A percentile compares a stretch with the other conserved stretches of the same genome.
These are phyloP conservation scores for Anethum foeniculum DNA, from an alignment of 140 eudicot species.

Conservation along the genomic window DNA sequence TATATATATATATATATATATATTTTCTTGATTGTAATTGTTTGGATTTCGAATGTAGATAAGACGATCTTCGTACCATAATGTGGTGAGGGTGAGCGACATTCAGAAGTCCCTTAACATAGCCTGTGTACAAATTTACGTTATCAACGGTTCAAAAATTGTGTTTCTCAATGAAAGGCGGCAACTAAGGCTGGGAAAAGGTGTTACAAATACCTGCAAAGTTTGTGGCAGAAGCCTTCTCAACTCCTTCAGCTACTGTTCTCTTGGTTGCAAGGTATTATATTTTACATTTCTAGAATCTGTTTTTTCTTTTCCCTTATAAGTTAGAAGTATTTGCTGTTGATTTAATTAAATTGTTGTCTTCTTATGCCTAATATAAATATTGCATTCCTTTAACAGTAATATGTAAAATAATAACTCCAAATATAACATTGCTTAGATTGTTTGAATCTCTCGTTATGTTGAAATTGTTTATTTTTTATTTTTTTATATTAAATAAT, in stretches of 20 bases:
- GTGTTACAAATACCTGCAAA: constrained; percentile 33
- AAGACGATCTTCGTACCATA: background rate
- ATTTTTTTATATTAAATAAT: too few relatives aligned
- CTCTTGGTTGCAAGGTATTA: constrained; percentile 10
- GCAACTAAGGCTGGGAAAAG: background rate
- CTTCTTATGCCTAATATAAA: background rate
- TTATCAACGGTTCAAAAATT: background rate
- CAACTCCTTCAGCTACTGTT: constrained; percentile 48
- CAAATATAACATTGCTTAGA: too few relatives aligned
- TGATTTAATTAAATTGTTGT: background rate
- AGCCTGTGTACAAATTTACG: background rate
- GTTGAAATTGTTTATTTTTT: too few relatives aligned
- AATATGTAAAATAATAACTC: too few relatives aligned
- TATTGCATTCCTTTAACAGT: background rate
- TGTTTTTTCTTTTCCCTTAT: too few relatives aligned
- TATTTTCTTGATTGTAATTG: background rate
- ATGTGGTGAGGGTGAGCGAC: background rate
- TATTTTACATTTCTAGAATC: too few relatives aligned
- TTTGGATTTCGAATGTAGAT: background rate
- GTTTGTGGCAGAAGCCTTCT: constrained; percentile 62
- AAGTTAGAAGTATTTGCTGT: too few relatives aligned
- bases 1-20: too few relatives aligned
- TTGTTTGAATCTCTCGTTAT: background rate
- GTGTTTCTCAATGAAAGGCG: background rate
- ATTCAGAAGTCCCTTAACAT: background rate